Base-by-base conservation (phyloP, 2,329 filamentous ascomycete species). In the Cladosporium oxysporum region DNA sequence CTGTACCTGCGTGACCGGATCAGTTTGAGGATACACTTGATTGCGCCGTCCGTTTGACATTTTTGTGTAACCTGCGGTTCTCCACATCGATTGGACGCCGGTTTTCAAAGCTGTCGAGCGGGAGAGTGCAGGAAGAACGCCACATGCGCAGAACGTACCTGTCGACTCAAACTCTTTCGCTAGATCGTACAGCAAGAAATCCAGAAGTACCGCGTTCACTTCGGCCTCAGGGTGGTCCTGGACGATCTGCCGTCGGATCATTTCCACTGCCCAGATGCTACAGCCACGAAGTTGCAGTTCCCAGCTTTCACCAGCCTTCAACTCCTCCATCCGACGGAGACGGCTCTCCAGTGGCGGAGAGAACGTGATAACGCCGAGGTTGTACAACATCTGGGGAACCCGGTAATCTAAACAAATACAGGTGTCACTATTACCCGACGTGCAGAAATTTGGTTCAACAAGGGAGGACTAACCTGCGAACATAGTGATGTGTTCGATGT, bases 401-500 rank as follows among this genome's bases (percentile, higher is more conserved):
- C 95, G 90, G 76, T 99, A 99, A 81, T 99, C 95, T 85, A 64
- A 29, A 58, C 23, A 64, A 29, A 58, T 14, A 26, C 60, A 61
- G 44, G 26, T 37, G 47, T 61, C 60, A 55, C 57, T 59, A 61
- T 55, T 18, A 66, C 58, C 58, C 28, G 53, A 28, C 53, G 41
- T 61, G 62, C 55, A 63, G 61, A 3, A 28, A 21, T 44, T 47
- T 26, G 61, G 50, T 63, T 44, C 26, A 65, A 55, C 35, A 66
- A 58, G 28, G 35, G 55, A 26, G 10, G 7, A 71, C 71, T 60
- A 77, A 85, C 84, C 85, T 75, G 95, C 93, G 82, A 99, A 99
- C 90, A 98, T 98, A 67, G 95, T 99, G 73, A 99, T 90, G 76
- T 93, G 92, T 79, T 95, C 90, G 72, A 99, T 97, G 76, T 99